phyloP scores from a whole-genome alignment of 352 stramenopile species.

The Peronospora belbahrii region DNA sequence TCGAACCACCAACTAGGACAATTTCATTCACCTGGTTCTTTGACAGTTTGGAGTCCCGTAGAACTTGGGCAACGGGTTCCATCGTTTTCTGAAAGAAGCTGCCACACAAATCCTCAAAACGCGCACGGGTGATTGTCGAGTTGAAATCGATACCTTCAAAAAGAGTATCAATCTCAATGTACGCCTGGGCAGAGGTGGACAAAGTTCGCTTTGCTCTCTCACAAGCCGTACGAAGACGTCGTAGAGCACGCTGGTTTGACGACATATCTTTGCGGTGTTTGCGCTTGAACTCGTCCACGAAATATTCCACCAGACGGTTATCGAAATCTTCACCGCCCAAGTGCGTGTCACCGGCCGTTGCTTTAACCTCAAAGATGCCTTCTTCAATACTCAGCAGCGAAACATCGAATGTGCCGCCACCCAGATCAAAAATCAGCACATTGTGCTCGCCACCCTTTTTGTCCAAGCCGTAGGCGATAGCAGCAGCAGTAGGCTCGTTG shows the following conservation, averaged over 20 bases:
- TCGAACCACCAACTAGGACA: conserved; percentile 75
- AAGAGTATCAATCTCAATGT: conserved; percentile 92
- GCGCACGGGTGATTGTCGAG: conserved; percentile 84
- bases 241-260: conserved; percentile 83
- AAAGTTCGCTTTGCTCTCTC: conserved; percentile 93
- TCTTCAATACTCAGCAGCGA: conserved; percentile 92
- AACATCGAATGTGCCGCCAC: conserved; percentile 93
- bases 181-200: conserved; percentile 89
- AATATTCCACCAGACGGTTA: conserved; percentile 91
- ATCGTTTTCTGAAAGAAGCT: conserved; percentile 89
- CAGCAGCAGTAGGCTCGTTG: conserved; percentile 93
- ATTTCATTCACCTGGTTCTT: conserved; percentile 80
- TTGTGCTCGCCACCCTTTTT: conserved; percentile 92
- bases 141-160: conserved; percentile 92
- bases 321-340: conserved; percentile 93
- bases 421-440: conserved; percentile 95
- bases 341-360: conserved; percentile 91
- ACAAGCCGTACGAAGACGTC: conserved; percentile 89
- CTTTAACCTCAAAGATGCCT: conserved; percentile 95
- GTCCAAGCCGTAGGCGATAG: conserved; percentile 89
- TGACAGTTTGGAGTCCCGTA: conserved; percentile 83
- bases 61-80: conserved; percentile 80
- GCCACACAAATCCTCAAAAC: conserved; percentile 86
- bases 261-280: conserved; percentile 85
- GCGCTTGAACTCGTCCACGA: conserved; percentile 89